Evolutionary conservation across 495 filamentous ascomycete species (phyloP), one percentile per base, ranked within the genome.

Genomic region (Hypoxylon rickii): DNA sequence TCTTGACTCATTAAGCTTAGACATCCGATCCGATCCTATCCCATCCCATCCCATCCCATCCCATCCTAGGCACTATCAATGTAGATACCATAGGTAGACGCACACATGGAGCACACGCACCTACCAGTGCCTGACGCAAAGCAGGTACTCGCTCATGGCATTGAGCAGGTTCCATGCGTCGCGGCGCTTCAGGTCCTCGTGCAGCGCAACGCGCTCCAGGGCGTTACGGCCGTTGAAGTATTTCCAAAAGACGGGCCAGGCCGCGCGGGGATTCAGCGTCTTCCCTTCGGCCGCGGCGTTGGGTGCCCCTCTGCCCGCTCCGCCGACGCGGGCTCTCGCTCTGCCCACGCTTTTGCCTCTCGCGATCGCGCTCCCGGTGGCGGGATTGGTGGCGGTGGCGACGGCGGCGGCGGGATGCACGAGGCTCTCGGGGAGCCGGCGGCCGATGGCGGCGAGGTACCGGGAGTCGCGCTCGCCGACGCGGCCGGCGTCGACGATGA

Each of bases 201-300:
- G 78, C 8, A 91, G 79, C 0, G 84, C 79, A 64, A 97, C 89
- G 68, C 92, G 87, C 75, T 98, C 94, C 32, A 98, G 72, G 3
- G 93, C 90, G 68, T 89, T 84, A 37, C 79, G 77, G 1, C 94
- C 94, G 71, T 97, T 92, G 57, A 97, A 89, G 70, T 96, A 95
- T 67, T 88, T 88, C 61, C 86, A 74, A 32, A 88, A 79, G 24
- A 70, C 70, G 33, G 79, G 78, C 69, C 79, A 81, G 16, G 74
- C 75, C 46, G 73, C 73, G 43, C 67, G 69, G 8, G 76, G 74
- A 19, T 75, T 70, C 29, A 71, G 70, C 43, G 46, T 17, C 15
- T 80, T 32, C 1, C 20, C 44, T 3, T 29, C 39, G 15, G 13
- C 18, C 13, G 8, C 37, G 16, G 4, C 15, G 50, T 10, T 29